Evolutionary conservation across 148 eudicot species (phyloP).

Genomic region (Chenopodium album): DNA sequence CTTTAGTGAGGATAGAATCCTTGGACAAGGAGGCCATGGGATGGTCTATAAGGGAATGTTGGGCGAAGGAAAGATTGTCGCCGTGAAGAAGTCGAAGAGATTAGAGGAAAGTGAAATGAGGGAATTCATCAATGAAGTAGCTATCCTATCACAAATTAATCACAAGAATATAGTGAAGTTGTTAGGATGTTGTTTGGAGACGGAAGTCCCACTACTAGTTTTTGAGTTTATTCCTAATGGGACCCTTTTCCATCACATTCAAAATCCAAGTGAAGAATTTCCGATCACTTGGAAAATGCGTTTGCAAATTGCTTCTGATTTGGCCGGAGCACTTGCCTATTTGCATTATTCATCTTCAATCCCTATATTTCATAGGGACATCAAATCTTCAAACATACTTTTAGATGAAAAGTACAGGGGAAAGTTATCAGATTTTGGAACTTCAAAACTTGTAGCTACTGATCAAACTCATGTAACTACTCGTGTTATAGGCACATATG

Average conservation of each 20-base stretch:
- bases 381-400: constrained; percentile 38
- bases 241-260: constrained; percentile 20
- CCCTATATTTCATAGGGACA: constrained; percentile 33
- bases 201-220: neutral
- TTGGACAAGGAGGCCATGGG: constrained; percentile 39
- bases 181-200: constrained; percentile 14
- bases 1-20: constrained; percentile 31
- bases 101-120: neutral
- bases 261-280: constrained; percentile 23
- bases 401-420: constrained; percentile 30
- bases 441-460: constrained; percentile 23
- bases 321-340: constrained; percentile 30
- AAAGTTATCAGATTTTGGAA: constrained; percentile 31
- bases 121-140: constrained; percentile 4
- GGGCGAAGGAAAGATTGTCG: constrained; percentile 37
- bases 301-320: constrained; percentile 28
- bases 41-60: constrained; percentile 34
- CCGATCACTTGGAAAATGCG: constrained; percentile 32
- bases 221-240: constrained; percentile 24
- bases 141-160: neutral
- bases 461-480: constrained; percentile 37
- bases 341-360: constrained; percentile 18
- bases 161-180: constrained; percentile 1
- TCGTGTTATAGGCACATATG: constrained; percentile 33
- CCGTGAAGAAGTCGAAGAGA: constrained; percentile 34